A percentile compares a stretch with the other conserved stretches of the same genome.
phyloP scores from a whole-genome alignment of 1,139 yeast genomes.

The Meyerozyma guilliermondii region DNA sequence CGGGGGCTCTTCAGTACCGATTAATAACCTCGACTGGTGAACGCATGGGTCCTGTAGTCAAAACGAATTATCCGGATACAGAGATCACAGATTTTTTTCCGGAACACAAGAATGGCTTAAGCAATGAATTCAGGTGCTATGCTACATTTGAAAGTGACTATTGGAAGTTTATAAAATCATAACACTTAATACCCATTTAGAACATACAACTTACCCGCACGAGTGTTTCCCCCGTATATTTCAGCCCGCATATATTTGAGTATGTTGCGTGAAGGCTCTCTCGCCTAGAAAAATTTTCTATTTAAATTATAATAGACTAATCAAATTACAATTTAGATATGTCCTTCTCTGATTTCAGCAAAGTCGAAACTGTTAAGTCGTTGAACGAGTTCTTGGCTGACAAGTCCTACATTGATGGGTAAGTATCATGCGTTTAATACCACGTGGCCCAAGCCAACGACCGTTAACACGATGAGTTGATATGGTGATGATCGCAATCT shows the following conservation, averaged over 20 bases:
- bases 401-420: constrained; percentile 94
- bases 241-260: neutral
- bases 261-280: neutral
- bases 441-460: neutral
- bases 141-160: constrained; percentile 57
- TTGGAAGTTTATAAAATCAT: constrained; percentile 25
- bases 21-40: constrained; percentile 82
- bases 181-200: neutral
- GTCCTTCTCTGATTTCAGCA: constrained; percentile 79
- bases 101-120: constrained; percentile 77
- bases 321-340: constrained; percentile 24
- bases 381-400: constrained; percentile 86
- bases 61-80: constrained; percentile 59
- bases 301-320: constrained; percentile 4
- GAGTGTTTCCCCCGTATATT: neutral
- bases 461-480: neutral
- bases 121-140: constrained; percentile 84
- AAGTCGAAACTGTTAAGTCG: constrained; percentile 75
- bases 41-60: constrained; percentile 65
- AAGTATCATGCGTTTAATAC: constrained; percentile 28
- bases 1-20: constrained; percentile 43
- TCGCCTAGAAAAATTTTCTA: constrained; percentile 1
- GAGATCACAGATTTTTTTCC: constrained; percentile 65
- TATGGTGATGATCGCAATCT: constrained; percentile 59
- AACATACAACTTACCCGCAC: neutral